Conservation (phyloP, 1,139 yeast genomes). For the Sugiyamaella xylanicola region DNA sequence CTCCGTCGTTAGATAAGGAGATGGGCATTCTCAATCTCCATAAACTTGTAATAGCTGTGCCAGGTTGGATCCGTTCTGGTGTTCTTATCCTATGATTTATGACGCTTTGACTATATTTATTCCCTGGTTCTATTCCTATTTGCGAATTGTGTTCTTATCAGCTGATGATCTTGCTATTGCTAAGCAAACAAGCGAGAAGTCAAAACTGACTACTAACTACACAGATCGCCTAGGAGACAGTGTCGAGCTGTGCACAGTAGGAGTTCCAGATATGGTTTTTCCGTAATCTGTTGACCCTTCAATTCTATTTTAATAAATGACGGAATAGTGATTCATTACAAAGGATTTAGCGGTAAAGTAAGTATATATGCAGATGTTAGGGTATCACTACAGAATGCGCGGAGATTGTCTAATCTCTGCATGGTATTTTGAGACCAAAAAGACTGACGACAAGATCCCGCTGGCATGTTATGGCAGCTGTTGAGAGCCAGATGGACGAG, state of each 20-base stretch:
- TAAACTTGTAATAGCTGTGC: no score
- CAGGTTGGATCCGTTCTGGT: no score
- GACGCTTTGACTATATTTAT: no score
- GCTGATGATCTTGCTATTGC: background rate
- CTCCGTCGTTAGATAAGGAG: slow-evolving; percentile 8
- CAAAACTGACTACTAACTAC: background rate
- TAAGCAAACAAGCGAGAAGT: background rate
- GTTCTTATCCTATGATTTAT: no score
- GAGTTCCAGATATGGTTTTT: background rate
- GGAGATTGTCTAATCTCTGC: background rate
- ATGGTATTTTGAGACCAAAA: background rate
- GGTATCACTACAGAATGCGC: background rate
- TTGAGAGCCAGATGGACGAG: no score
- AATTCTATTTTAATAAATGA: background rate
- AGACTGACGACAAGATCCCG: no score
- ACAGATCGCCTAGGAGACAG: background rate
- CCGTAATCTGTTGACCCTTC: background rate
- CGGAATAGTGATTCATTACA: background rate
- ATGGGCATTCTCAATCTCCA: slow-evolving; percentile 5
- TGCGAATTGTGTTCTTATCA: no score
- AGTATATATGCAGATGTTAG: background rate
- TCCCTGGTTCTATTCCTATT: background rate
- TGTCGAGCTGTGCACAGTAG: background rate
- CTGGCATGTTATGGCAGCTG: no score
- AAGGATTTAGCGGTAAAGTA: background rate